phyloP scores from a whole-genome alignment of 768 basidiomycete species.

The Exsudoporus frostii region DNA sequence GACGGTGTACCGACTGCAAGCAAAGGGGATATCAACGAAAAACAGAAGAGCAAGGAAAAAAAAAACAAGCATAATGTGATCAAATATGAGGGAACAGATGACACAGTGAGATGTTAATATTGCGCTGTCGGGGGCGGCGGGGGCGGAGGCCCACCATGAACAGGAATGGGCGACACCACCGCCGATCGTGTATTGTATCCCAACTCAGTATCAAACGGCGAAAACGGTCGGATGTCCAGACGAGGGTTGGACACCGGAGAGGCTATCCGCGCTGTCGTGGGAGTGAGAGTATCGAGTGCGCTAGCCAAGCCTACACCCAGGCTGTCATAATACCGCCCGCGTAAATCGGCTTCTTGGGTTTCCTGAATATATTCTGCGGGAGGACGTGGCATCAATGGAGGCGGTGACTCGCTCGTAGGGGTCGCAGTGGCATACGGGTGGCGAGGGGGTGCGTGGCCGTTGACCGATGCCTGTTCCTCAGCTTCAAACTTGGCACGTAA shows the following conservation, averaged over 20 bases:
- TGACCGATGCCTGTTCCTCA: conserved; percentile 39
- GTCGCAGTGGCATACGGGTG: conserved; percentile 18
- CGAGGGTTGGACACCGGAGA: conserved; percentile 8
- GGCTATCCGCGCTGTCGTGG: conserved; percentile 16
- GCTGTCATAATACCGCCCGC: conserved; percentile 40
- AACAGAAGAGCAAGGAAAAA: neutral
- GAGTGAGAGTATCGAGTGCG: conserved; percentile 34
- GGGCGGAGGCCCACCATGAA: conserved; percentile 2
- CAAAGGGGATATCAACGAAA: conserved; percentile 4
- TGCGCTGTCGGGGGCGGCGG: conserved; percentile 12
- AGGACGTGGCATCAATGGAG: conserved; percentile 73
- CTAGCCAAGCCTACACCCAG: conserved; percentile 24
- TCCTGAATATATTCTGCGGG: conserved; percentile 79
- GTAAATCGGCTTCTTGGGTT: conserved; percentile 71
- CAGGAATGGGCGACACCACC: conserved; percentile 6
- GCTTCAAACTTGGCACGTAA: conserved; percentile 62
- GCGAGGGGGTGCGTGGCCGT: conserved; percentile 22
- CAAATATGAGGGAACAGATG: conserved; percentile 13
- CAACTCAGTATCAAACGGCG: conserved; percentile 42
- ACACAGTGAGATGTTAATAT: conserved; percentile 6
- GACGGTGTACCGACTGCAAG: neutral
- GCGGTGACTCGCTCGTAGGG: conserved; percentile 46
- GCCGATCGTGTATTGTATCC: conserved; percentile 11
- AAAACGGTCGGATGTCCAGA: conserved; percentile 45
- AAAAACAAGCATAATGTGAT: conserved; percentile 12